Percentiles rank a stretch among this genome's conserved stretches.
phyloP scores from a whole-genome alignment of 1,139 yeast genomes.

The Candida tunisiensis region DNA sequence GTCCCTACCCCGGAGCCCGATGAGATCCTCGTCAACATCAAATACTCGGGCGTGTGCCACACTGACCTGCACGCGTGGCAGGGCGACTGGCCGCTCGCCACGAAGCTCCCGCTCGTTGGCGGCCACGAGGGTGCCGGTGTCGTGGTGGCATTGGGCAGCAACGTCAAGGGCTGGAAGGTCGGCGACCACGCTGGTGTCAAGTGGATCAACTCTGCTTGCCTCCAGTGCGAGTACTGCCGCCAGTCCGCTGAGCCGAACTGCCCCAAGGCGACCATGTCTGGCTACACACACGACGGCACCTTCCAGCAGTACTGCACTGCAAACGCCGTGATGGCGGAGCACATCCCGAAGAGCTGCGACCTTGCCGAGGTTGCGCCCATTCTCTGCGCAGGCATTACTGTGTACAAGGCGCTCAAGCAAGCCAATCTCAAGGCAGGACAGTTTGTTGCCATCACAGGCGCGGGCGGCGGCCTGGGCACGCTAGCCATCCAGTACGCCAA shows the following conservation, averaged over 20 bases:
- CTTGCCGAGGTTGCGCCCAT: constrained; percentile 65
- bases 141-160: constrained; percentile 54
- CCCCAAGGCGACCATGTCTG: constrained; percentile 49
- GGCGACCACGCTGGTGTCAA: constrained; percentile 72
- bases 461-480: constrained; percentile 76
- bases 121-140: constrained; percentile 87
- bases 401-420: constrained; percentile 65
- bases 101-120: constrained; percentile 56
- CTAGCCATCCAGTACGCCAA: constrained; percentile 67
- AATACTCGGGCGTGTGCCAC: constrained; percentile 24
- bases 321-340: constrained; percentile 75
- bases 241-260: constrained; percentile 56
- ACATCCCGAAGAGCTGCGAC: constrained; percentile 52
- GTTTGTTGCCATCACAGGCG: constrained; percentile 72
- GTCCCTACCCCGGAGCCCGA: constrained; percentile 40
- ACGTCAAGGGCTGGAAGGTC: constrained; percentile 51
- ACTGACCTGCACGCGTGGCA: constrained; percentile 47
- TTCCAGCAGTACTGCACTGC: constrained; percentile 80
- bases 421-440: constrained; percentile 52
- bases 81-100: constrained; percentile 53
- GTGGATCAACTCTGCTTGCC: constrained; percentile 56
- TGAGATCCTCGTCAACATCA: constrained; percentile 43
- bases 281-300: constrained; percentile 70
- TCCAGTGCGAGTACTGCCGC: constrained; percentile 58
- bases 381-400: constrained; percentile 70